Conservation (phyloP, 176 grass and related monocot species). For the maize (Zea mays) region DNA sequence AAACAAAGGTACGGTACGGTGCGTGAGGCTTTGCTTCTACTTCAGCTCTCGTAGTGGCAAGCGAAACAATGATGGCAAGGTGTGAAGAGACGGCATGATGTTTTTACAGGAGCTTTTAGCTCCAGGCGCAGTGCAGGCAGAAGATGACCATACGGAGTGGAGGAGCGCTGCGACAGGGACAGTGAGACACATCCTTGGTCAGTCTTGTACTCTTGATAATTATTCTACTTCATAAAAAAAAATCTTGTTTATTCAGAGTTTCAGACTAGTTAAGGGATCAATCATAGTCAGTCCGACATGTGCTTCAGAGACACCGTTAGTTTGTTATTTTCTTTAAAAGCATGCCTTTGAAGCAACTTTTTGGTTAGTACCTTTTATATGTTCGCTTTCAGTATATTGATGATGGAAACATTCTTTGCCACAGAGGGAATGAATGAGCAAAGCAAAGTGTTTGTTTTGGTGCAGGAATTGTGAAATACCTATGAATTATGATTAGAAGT, state of each 20-base stretch:
- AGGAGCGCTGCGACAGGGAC: background rate
- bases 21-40: slow-evolving; percentile 62
- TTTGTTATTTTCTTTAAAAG: slow-evolving; percentile 32
- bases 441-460: background rate
- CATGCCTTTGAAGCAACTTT: slow-evolving; percentile 47
- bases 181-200: slow-evolving; percentile 35
- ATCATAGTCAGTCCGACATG: slow-evolving; percentile 43
- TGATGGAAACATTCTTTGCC: slow-evolving; percentile 44
- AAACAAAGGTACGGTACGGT: slow-evolving; percentile 18
- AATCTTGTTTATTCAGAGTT: slow-evolving; percentile 37
- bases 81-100: slow-evolving; percentile 55
- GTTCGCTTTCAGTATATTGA: slow-evolving; percentile 34
- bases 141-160: slow-evolving; percentile 25
- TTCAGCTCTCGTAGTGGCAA: slow-evolving; percentile 51
- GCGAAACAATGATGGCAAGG: slow-evolving; percentile 65
- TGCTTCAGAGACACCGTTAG: slow-evolving; percentile 32
- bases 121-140: slow-evolving; percentile 24
- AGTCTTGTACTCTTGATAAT: background rate
- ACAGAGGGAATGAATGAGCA: background rate
- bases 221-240: background rate
- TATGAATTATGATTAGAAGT: too few relatives aligned
- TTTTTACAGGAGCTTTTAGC: slow-evolving; percentile 33
- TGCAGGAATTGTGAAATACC: too few relatives aligned
- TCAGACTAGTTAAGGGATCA: slow-evolving; percentile 33
- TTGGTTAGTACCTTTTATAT: slow-evolving; percentile 29